These are phyloP conservation scores for Plasmodium malariae DNA, from an alignment of 169 alveolate genomes.

Conservation along the genomic window DNA sequence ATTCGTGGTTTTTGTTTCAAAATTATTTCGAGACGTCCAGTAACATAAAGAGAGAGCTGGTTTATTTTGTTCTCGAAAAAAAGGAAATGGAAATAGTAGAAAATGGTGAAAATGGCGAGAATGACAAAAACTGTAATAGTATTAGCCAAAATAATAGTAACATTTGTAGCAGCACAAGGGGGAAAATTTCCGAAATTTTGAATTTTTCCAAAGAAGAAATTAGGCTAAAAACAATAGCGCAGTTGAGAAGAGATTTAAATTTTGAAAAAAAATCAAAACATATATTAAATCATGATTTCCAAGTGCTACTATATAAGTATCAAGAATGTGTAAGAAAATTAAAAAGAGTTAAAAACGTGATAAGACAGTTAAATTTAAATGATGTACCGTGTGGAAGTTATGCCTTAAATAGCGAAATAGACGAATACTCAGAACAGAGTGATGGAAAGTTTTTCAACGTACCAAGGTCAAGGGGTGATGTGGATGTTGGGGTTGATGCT, in stretches of 20 bases:
- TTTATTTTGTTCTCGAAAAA: slow-evolving; percentile 36
- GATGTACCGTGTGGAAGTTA: background rate
- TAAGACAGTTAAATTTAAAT: slow-evolving; percentile 34
- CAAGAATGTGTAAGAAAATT: slow-evolving; percentile 52
- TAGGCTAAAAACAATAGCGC: slow-evolving; percentile 55
- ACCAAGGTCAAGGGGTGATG: too few species aligned
- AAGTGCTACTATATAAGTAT: slow-evolving; percentile 39
- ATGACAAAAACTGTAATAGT: background rate
- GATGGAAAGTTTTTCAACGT: slow-evolving; percentile 7
- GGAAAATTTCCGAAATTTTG: slow-evolving; percentile 29
- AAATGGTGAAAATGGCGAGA: background rate
- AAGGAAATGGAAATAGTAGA: slow-evolving; percentile 32
- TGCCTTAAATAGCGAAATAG: slow-evolving; percentile 22
- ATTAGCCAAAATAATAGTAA: background rate
- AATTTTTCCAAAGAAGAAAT: slow-evolving; percentile 57
- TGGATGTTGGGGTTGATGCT: too few species aligned
- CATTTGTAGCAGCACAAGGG: background rate
- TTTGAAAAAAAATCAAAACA: slow-evolving; percentile 42
- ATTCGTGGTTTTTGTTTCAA: slow-evolving; percentile 62
- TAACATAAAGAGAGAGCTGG: slow-evolving; percentile 37
- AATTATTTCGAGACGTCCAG: slow-evolving; percentile 44
- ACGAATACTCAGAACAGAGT: slow-evolving; percentile 4
- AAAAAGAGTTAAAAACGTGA: slow-evolving; percentile 47
- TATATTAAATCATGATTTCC: slow-evolving; percentile 49
- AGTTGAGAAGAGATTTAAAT: slow-evolving; percentile 44